Evolutionary conservation across 352 stramenopile species (phyloP).

Genomic region (Globisporangium iwayamae): DNA sequence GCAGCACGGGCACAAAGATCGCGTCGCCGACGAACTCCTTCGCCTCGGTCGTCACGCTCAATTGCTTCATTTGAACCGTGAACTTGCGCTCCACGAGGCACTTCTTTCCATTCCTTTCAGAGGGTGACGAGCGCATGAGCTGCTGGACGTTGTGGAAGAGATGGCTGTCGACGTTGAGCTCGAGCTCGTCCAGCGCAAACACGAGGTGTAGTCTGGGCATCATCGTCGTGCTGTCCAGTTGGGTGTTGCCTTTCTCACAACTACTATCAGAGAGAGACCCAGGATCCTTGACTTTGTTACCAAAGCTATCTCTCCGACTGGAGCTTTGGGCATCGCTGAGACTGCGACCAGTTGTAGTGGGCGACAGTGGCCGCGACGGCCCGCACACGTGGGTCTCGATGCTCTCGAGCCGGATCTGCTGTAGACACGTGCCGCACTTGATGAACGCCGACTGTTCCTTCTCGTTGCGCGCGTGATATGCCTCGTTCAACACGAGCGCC

Average conservation of each 20-base stretch:
- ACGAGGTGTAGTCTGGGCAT: conserved; percentile 32
- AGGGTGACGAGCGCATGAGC: conserved; percentile 15
- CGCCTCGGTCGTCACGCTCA: conserved; percentile 58
- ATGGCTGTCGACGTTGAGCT: conserved; percentile 41
- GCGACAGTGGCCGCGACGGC: conserved; percentile 14
- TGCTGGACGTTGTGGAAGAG: conserved; percentile 33
- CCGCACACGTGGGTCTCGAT: conserved; percentile 54
- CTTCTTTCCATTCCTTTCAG: background rate
- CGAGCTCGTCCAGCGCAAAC: conserved; percentile 47
- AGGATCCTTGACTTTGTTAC: background rate
- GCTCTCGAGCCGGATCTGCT: conserved; percentile 52
- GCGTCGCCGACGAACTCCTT: conserved; percentile 58
- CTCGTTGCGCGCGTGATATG: conserved; percentile 48
- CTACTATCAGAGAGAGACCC: background rate
- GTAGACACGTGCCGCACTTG: conserved; percentile 53
- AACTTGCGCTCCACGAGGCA: conserved; percentile 21
- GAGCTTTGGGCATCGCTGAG: background rate
- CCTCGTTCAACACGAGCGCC: conserved; percentile 40
- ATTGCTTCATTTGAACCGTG: conserved; percentile 25
- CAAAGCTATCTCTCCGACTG: background rate
- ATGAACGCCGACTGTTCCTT: conserved; percentile 49
- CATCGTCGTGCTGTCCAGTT: conserved; percentile 15
- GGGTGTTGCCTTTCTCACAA: background rate
- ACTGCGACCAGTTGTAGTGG: conserved; percentile 5
- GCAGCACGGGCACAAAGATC: conserved; percentile 62